Percentiles rank a stretch among this genome's conserved stretches.
Evolutionary conservation across 306 rosid genomes (phyloP).

Genomic region (Dryas alaskensis): DNA sequence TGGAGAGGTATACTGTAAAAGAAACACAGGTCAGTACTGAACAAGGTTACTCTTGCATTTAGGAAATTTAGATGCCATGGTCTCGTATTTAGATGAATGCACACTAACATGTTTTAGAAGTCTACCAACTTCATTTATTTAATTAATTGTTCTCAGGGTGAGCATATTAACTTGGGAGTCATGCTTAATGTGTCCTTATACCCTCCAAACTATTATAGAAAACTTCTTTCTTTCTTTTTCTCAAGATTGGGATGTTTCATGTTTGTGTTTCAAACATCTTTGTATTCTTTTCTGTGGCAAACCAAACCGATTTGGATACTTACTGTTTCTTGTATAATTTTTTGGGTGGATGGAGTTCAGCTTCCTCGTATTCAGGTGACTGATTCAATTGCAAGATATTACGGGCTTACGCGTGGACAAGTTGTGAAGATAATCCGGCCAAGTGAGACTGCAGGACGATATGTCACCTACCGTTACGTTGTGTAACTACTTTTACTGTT

Average conservation of each 20-base stretch:
- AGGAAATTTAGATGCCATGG: neutral
- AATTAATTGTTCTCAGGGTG: neutral
- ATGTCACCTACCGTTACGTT: constrained; percentile 75
- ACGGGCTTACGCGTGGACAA: constrained; percentile 87
- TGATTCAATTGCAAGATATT: constrained; percentile 83
- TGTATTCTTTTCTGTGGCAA: neutral
- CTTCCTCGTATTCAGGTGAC: constrained; percentile 82
- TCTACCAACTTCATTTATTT: neutral
- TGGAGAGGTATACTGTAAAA: constrained; percentile 78
- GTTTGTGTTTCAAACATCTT: neutral
- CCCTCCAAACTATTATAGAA: neutral
- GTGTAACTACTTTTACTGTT: constrained; percentile 28
- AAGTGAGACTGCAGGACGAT: constrained; percentile 87
- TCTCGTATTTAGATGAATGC: neutral
- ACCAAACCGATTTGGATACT: neutral
- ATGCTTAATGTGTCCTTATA: neutral
- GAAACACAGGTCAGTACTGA: constrained; percentile 67
- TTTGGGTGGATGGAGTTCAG: constrained; percentile 33
- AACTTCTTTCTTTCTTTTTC: neutral
- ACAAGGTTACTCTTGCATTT: neutral
- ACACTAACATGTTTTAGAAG: neutral
- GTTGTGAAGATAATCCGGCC: constrained; percentile 83
- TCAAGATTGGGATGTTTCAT: neutral
- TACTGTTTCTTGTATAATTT: neutral
- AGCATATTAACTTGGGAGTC: neutral